Evolutionary conservation across 306 rosid genomes (phyloP), one percentile per base, ranked within the genome.

Genomic region (Myrica gale): DNA sequence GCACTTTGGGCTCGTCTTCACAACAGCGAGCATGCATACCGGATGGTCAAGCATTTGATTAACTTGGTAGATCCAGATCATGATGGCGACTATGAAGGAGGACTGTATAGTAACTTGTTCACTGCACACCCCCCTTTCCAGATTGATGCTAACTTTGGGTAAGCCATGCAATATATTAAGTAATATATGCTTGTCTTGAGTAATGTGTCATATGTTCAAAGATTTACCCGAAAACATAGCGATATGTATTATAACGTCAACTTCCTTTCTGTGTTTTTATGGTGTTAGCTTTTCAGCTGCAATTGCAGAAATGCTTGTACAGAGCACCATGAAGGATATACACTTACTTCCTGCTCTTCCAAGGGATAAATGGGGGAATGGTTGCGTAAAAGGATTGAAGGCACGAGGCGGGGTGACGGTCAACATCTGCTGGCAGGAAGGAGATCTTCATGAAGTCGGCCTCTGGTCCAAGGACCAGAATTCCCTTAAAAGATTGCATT

Each of bases 101-200:
- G 98, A 71, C 77, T 94, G 23, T 94, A 94, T 86, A 89, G 98
- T 84, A 94, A 94, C 79, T 84, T 94, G 82, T 90, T 91, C 81
- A 87, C 97, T 21, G 79, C 98, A 63, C 98, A 95, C 72, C 97
- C 96, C 46, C 98, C 97, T 55, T 95, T 95, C 87, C 98, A 95
- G 82, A 95, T 95, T 74, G 98, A 95, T 78, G 97, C 96, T 43
- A 95, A 92, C 89, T 95, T 90, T 54, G 98, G 96, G 98, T 90
- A 86, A 82, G 90, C 71, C 63, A 10, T 26, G 1, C 75, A 72
- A 73, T 52, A 17, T 67, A 19, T 75, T 76, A 57, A 47, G 37
- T 16, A 21, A 7, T 56, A 57, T 57, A 20, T 7, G 6, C 21
- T 57, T 57, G 37, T 57, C 6, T 57, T 9, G 32, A 57, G 23